Evolutionary conservation across 352 stramenopile species (phyloP).

Genomic region (Pythium oligandrum): DNA sequence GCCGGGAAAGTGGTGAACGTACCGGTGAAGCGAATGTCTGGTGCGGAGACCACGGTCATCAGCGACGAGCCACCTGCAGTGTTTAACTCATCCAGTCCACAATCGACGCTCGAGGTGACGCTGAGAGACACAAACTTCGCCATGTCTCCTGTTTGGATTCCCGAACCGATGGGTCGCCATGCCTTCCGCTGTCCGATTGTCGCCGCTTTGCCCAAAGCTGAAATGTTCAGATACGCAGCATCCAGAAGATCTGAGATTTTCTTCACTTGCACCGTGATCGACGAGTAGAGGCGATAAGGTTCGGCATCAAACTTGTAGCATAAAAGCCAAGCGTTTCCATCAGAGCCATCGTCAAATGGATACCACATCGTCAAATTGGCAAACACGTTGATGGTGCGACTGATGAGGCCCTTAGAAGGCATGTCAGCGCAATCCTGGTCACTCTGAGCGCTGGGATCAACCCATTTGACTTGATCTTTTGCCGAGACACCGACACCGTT

Average conservation of each 20-base stretch:
- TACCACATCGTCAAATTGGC: slow-evolving; percentile 40
- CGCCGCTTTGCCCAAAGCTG: slow-evolving; percentile 26
- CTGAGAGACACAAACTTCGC: slow-evolving; percentile 54
- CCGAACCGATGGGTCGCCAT: slow-evolving; percentile 45
- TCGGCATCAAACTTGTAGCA: slow-evolving; percentile 71
- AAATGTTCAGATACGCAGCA: slow-evolving; percentile 23
- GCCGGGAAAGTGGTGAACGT: slow-evolving; percentile 32
- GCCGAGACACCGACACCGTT: slow-evolving; percentile 44
- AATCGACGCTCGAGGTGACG: slow-evolving; percentile 41
- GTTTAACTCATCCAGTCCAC: slow-evolving; percentile 32
- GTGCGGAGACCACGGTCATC: slow-evolving; percentile 28
- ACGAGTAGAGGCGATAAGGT: slow-evolving; percentile 36
- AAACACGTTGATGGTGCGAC: slow-evolving; percentile 29
- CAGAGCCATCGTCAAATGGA: slow-evolving; percentile 48
- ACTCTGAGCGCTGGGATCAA: slow-evolving; percentile 15
- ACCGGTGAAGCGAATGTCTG: slow-evolving; percentile 29
- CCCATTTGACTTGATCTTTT: slow-evolving; percentile 54
- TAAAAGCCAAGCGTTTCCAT: slow-evolving; percentile 37
- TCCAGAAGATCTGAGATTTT: slow-evolving; percentile 43
- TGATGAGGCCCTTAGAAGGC: slow-evolving; percentile 29
- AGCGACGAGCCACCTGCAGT: slow-evolving; percentile 22
- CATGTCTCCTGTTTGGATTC: slow-evolving; percentile 31
- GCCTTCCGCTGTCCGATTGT: slow-evolving; percentile 42
- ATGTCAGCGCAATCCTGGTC: slow-evolving; percentile 33
- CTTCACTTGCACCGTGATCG: slow-evolving; percentile 43